Evolutionary conservation across 179 eudicot genomes (phyloP).

Genomic region (Silene vulgaris): DNA sequence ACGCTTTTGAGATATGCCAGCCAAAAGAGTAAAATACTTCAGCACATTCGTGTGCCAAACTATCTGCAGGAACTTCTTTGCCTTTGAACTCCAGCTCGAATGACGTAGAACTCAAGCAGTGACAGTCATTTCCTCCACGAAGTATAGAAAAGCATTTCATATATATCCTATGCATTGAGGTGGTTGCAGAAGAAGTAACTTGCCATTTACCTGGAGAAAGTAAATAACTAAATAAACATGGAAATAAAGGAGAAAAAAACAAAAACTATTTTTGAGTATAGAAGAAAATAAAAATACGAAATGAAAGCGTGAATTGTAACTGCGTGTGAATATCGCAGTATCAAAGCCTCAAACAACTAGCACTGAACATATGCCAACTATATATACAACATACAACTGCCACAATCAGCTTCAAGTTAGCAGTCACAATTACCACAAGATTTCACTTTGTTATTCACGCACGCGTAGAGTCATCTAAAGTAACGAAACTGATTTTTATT

Average conservation of each 20-base stretch:
- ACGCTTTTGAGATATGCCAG: conserved; percentile 48
- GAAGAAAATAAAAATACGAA: background rate
- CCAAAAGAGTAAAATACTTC: conserved; percentile 53
- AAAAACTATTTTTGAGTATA: background rate
- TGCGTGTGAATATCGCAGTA: background rate
- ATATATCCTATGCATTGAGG: conserved; percentile 41
- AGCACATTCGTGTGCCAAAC: conserved; percentile 64
- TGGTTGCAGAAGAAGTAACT: conserved; percentile 38
- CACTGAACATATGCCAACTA: conserved; percentile 2
- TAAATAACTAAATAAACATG: background rate
- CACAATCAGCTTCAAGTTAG: background rate
- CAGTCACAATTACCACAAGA: background rate
- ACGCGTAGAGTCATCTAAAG: background rate
- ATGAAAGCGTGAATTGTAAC: background rate
- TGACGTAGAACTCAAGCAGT: conserved; percentile 30
- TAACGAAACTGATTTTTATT: background rate
- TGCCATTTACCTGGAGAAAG: conserved; percentile 53
- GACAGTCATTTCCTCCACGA: conserved; percentile 45
- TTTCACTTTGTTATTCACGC: background rate
- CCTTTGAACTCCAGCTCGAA: conserved; percentile 43
- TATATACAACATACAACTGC: background rate
- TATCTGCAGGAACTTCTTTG: conserved; percentile 49
- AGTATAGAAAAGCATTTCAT: conserved; percentile 56
- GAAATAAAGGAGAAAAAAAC: background rate
- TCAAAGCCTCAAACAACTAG: conserved; percentile 2